Evolutionary conservation across 2,329 filamentous ascomycete species (phyloP), one percentile per base, ranked within the genome.

Genomic region (Monosporascus sp.): DNA sequence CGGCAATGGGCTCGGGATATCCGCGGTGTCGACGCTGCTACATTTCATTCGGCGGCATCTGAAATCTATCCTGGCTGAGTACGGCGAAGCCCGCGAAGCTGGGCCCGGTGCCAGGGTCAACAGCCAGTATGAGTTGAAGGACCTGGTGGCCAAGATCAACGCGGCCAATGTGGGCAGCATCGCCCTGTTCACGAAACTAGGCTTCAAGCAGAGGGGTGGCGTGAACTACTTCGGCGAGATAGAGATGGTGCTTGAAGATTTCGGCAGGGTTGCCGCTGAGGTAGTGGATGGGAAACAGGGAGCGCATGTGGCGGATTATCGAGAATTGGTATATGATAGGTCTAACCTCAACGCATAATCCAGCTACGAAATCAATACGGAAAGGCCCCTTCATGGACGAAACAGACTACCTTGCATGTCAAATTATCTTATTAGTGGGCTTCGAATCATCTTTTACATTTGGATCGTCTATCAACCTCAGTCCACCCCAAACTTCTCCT

Each of bases 1-100:
- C 6, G 55, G 61, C 2, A 53, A 37, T 22, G 66, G 66, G 0
- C 44, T 62, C 3, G 66, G 66, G 4, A 60, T 57, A 50, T 62
- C 60, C 0, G 82, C 88, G 0, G 75, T 96, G 1, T 66, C 83
- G 3, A 73, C 82, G 0, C 87, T 97, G 52, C 64, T 97, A 49
- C 70, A 75, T 46, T 97, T 91, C 64, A 75, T 96, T 6, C 60
- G 75, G 5, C 66, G 66, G 1, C 75, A 88, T 50, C 67, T 81
- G 24, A 60, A 62, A 0, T 69, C 60, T 0, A 82, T 96, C 7
- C 55, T 90, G 50, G 60, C 58, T 0, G 85, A 88, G 68, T 87
- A 84, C 55, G 56, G 44, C 8, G 8, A 35, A 5, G 22, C 20
- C 41, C 25, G 35, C 8, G 36, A 39, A 18, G 37, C 38, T 11